Evolutionary conservation across 202 grass and related monocot species (phyloP).

Genomic region (Panicum hallii): DNA sequence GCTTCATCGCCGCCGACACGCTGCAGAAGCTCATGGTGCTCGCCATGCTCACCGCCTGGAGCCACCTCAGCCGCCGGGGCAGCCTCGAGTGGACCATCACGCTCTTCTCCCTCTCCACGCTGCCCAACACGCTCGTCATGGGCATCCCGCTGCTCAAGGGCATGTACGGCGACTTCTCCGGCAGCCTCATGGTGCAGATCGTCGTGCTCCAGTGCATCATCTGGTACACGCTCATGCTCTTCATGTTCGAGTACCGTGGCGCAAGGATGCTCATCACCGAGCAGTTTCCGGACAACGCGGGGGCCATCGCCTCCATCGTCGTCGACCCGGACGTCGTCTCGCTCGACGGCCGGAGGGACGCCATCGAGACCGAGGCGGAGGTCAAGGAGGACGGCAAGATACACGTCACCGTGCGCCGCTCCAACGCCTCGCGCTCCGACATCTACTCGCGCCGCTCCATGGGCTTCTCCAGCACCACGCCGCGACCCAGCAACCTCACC

Average conservation of each 20-base stretch:
- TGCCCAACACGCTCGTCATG: constrained; percentile 99
- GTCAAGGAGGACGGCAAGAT: constrained; percentile 91
- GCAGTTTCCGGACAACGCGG: constrained; percentile 96
- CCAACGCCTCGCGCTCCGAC: constrained; percentile 93
- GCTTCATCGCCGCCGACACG: constrained; percentile 97
- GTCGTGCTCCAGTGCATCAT: constrained; percentile 99
- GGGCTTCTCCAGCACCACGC: constrained; percentile 87
- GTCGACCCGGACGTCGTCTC: constrained; percentile 94
- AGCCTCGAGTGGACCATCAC: constrained; percentile 99
- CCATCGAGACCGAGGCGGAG: constrained; percentile 91
- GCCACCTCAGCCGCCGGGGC: constrained; percentile 65
- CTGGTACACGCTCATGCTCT: constrained; percentile 99
- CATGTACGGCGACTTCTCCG: constrained; percentile 93
- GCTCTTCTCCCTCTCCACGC: constrained; percentile 96
- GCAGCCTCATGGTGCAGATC: constrained; percentile 95
- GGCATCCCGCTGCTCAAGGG: constrained; percentile 96
- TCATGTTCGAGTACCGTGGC: constrained; percentile 98
- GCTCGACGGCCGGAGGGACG: constrained; percentile 73
- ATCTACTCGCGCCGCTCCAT: constrained; percentile 91
- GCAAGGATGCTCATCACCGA: constrained; percentile 87
- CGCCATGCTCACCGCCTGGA: constrained; percentile 82
- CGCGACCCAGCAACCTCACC: constrained; percentile 88
- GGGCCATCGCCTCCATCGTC: constrained; percentile 83
- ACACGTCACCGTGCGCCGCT: constrained; percentile 89
- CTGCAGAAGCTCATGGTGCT: constrained; percentile 99